These are phyloP conservation scores for Funneliformis geosporum DNA, from an alignment of 192 early-diverging fungal species.

Conservation along the genomic window DNA sequence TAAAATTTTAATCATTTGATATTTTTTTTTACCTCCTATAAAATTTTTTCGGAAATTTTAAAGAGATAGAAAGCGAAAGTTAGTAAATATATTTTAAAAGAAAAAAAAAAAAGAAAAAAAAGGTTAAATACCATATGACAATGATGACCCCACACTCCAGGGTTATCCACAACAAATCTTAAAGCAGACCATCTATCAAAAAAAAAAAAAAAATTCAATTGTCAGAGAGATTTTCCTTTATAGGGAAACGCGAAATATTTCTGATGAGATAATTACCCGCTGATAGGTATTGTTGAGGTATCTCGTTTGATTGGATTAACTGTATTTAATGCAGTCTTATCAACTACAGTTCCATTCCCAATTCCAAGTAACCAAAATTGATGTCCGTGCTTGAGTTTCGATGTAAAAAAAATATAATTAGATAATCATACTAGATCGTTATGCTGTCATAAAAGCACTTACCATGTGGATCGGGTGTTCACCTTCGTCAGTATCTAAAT, in stretches of 20 bases:
- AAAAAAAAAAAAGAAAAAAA: background rate
- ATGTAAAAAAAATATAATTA: conserved; percentile 15
- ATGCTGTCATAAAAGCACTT: background rate
- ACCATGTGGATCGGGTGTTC: conserved; percentile 45
- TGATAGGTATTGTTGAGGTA: conserved; percentile 38
- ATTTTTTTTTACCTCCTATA: background rate
- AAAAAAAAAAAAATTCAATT: background rate
- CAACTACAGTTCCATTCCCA: conserved; percentile 39
- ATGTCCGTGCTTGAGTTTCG: conserved; percentile 48
- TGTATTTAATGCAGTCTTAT: conserved; percentile 29
- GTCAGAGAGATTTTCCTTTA: background rate
- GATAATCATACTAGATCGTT: background rate
- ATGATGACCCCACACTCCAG: conserved; percentile 83
- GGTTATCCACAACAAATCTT: conserved; percentile 79
- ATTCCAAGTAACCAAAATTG: conserved; percentile 45
- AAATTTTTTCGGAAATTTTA: background rate
- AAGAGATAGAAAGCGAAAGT: background rate
- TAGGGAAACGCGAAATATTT: background rate
- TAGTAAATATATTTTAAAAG: background rate
- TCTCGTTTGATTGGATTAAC: conserved; percentile 44
- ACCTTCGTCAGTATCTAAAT: conserved; percentile 36
- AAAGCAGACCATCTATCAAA: conserved; percentile 47
- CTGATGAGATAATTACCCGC: conserved; percentile 1
- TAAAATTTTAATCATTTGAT: too few relatives aligned
- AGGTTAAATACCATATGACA: conserved; percentile 83